Evolutionary conservation across 192 early-diverging fungal species (phyloP), one percentile per base, ranked within the genome.

Genomic region (Coemansia brasiliensis): DNA sequence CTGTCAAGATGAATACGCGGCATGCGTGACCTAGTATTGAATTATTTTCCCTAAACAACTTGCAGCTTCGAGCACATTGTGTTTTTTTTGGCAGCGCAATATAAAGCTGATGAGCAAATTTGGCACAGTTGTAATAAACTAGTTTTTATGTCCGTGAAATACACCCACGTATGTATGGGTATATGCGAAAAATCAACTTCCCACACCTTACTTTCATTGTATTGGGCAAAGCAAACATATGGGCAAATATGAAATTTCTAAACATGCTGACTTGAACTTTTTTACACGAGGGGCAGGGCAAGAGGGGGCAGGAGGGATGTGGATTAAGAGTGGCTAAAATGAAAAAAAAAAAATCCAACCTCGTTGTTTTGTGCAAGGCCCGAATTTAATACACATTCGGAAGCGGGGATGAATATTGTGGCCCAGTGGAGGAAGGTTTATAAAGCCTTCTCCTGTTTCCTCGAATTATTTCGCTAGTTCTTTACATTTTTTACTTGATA

Each of bases 1-100:
- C 55, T 13, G 52, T 79, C 55, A 63, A 55, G 57, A 15, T 67
- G 6, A 56, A 49, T 41, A 61, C 54, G 37, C 63, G 48, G 51
- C 16, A 16, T 6, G 18, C 55, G 60, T 58, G 55, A 62, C 25
- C 13, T 13, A 25, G 37, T 3, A n/a, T n/a, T n/a, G 16, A 20
- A 26, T 22, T 25, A 13, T 24, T 35, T 7, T 35, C 32, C 6
- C 32, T 35, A 35, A 35, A 35, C 27, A 29, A 29, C 32, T 35
- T 35, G 6, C 32, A n/a, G n/a, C n/a, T n/a, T n/a, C n/a, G n/a
- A 15, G 38, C 6, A 10, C 32, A 35, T 35, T 35, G 32, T 35
- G 32, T 10, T 35, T 5, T 35, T 5, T 13, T 16, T 16, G 41
- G 41, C 41, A 20, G 41, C 13, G 41, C 20, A 43, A 20, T 20